These are phyloP conservation scores for Tuber melanosporum DNA, from an alignment of 495 filamentous ascomycete genomes.

Conservation along the genomic window DNA sequence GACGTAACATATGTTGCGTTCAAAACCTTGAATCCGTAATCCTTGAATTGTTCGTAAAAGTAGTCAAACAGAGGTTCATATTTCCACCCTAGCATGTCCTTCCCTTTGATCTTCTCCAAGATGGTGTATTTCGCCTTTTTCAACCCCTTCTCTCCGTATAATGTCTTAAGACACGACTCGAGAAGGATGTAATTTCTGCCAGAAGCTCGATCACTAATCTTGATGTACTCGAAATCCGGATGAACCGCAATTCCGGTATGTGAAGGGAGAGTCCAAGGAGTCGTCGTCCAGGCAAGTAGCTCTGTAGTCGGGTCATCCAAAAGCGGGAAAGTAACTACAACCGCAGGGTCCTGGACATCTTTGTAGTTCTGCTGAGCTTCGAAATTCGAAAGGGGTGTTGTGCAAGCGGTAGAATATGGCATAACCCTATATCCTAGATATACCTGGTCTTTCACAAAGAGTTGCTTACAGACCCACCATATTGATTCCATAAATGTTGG, in stretches of 20 bases:
- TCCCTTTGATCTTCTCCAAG: slow-evolving; percentile 72
- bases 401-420: slow-evolving; percentile 89
- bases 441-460: slow-evolving; percentile 80
- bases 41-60: slow-evolving; percentile 90
- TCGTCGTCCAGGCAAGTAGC: slow-evolving; percentile 88
- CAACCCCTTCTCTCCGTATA: slow-evolving; percentile 76
- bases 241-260: slow-evolving; percentile 74
- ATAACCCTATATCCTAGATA: slow-evolving; percentile 88
- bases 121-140: slow-evolving; percentile 97
- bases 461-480: slow-evolving; percentile 94
- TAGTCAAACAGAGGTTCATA: slow-evolving; percentile 91
- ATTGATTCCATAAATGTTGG: slow-evolving; percentile 89
- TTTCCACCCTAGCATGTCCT: slow-evolving; percentile 83
- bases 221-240: slow-evolving; percentile 88
- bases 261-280: slow-evolving; percentile 90
- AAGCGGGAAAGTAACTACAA: slow-evolving; percentile 83
- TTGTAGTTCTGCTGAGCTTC: slow-evolving; percentile 93
- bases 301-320: slow-evolving; percentile 65
- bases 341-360: slow-evolving; percentile 85
- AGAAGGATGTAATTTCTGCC: slow-evolving; percentile 83
- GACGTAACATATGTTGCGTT: slow-evolving; percentile 85
- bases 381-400: slow-evolving; percentile 86
- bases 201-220: slow-evolving; percentile 75
- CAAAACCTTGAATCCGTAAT: slow-evolving; percentile 74
- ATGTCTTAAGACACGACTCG: slow-evolving; percentile 71